Conservation (phyloP, 2,329 filamentous ascomycete genomes). For the Cladosporium velox region DNA sequence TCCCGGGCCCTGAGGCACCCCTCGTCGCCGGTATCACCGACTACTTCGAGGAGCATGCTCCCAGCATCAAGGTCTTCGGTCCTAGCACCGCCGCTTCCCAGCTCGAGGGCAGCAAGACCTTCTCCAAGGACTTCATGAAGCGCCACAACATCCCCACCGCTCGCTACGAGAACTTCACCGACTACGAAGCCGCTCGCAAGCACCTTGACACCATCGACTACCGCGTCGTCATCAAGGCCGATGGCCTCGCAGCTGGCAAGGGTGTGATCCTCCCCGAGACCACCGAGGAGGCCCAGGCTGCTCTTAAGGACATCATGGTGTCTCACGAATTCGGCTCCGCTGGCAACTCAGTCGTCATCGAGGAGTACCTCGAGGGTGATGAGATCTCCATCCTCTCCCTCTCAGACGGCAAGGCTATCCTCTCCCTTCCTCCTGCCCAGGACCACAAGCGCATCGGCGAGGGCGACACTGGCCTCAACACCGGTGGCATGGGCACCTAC, state of each 20-base stretch:
- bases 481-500: conserved; percentile 97
- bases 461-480: conserved; percentile 87
- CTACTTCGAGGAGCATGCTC: conserved; percentile 63
- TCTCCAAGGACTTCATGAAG: conserved; percentile 97
- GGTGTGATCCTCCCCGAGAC: conserved; percentile 85
- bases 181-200: conserved; percentile 42
- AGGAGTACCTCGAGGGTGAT: conserved; percentile 88
- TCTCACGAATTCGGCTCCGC: conserved; percentile 82
- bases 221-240: conserved; percentile 89
- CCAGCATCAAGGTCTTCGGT: conserved; percentile 76
- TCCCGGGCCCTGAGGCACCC: conserved; percentile 91
- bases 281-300: conserved; percentile 79
- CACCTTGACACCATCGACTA: conserved; percentile 74
- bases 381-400: conserved; percentile 91
- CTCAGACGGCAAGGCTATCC: conserved; percentile 82
- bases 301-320: conserved; percentile 87
- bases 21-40: conserved; percentile 87
- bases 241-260: conserved; percentile 89
- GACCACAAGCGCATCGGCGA: conserved; percentile 96
- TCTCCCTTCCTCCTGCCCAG: conserved; percentile 84
- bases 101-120: conserved; percentile 96
- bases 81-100: conserved; percentile 80
- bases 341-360: conserved; percentile 89
- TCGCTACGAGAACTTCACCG: conserved; percentile 77
- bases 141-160: conserved; percentile 88